Percentiles rank a stretch among this genome's conserved stretches.
phyloP scores from a whole-genome alignment of 2,329 filamentous ascomycete species.

The Ilyonectria mors-panacis region DNA sequence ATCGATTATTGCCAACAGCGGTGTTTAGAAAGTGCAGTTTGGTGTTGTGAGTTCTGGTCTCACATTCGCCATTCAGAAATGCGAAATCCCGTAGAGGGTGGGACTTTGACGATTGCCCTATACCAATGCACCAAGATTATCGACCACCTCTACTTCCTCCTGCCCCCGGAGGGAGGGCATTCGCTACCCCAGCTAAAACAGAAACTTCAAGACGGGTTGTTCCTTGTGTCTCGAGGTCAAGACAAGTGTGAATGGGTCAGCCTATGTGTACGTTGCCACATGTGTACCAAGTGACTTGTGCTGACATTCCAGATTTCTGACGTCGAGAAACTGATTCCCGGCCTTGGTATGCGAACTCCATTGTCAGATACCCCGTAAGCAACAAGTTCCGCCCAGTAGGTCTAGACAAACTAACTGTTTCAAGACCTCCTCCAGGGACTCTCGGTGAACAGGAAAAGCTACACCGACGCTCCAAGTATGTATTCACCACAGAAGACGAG shows the following conservation, averaged over 20 bases:
- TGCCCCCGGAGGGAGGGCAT: slow-evolving; percentile 27
- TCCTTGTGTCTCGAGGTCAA: background rate
- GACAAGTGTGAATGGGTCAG: slow-evolving; percentile 23
- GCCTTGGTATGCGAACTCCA: slow-evolving; percentile 10
- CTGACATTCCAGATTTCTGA: slow-evolving; percentile 31
- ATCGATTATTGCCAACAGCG: slow-evolving; percentile 38
- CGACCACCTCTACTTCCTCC: slow-evolving; percentile 21
- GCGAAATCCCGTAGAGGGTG: slow-evolving; percentile 26
- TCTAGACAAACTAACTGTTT: background rate
- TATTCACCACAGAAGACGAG: slow-evolving; percentile 32
- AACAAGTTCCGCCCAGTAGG: rapidly evolving
- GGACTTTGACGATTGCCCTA: slow-evolving; percentile 16
- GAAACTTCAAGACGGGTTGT: slow-evolving; percentile 30
- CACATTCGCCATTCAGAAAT: slow-evolving; percentile 34
- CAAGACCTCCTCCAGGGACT: background rate
- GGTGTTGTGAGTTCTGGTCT: slow-evolving; percentile 34
- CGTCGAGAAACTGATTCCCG: slow-evolving; percentile 31
- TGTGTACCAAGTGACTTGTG: rapidly evolving
- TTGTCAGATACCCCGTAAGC: slow-evolving; percentile 26
- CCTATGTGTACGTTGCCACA: slow-evolving; percentile 22
- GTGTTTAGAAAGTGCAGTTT: slow-evolving; percentile 27
- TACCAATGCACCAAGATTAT: slow-evolving; percentile 44
- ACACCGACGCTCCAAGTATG: slow-evolving; percentile 41
- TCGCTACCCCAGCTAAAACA: slow-evolving; percentile 26
- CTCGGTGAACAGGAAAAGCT: slow-evolving; percentile 27